Evolutionary conservation across 2,329 filamentous ascomycete species (phyloP), one percentile per base, ranked within the genome.

Genomic region (Stachybotrys elegans): DNA sequence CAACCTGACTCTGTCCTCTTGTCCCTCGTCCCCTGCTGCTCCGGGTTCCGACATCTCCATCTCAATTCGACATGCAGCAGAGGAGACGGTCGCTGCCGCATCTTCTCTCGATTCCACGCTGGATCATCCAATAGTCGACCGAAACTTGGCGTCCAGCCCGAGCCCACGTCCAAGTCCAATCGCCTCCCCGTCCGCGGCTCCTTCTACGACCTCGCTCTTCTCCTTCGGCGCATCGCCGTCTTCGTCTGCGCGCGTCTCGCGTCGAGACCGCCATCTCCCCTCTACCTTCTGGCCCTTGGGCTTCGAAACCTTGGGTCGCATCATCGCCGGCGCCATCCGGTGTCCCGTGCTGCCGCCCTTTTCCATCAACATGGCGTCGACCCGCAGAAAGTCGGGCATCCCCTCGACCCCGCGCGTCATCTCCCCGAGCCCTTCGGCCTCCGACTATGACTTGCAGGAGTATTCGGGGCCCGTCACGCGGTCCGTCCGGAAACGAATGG

Each of bases 341-440:
- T 66, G 68, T 39, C 71, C 81, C 46, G 69, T 72, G 32, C 74
- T 87, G 3, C 81, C 82, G 38, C 76, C 78, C 31, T 85, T 85
- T 48, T 65, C 69, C 8, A 69, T 67, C 59, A 57, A 62, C 62
- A 58, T 62, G 57, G 80, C 83, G 70, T 73, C 78, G 44, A 60
- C 71, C 48, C 72, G 69, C 46, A 63, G 67, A 42, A 71, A 78
- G 48, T 65, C 64, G 51, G 70, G 73, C 54, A 72, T 93, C 46
- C 90, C 91, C 45, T 78, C 78, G 45, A 93, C 86, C 45, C 90
- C 90, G 57, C 84, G 89, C 59, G 87, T 96, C 54, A 94, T 93
- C 55, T 94, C 89, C 12, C 90, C 91, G 32, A 93, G 89, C 44
- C 90, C 91, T 32, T 84, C 86, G 3, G 60, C 64, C 20, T 64